Conservation (phyloP, 1,284 basidiomycete genomes). For the Prillingera fragicola region DNA sequence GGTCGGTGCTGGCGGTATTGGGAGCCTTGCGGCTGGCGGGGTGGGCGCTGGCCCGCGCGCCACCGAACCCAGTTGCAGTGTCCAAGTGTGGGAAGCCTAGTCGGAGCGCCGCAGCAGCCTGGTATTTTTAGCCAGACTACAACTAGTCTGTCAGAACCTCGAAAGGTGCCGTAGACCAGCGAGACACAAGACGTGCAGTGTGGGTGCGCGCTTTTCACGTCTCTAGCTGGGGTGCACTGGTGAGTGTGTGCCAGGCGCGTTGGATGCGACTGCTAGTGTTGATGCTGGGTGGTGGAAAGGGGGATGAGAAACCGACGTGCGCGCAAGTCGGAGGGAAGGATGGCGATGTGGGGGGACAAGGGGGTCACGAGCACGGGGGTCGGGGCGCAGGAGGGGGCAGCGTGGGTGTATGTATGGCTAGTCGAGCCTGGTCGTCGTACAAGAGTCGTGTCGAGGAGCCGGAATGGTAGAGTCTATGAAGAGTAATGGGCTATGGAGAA, state of each 20-base stretch:
- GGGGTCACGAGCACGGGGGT: not conserved
- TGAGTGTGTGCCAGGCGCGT: not conserved
- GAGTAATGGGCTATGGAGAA: too few species aligned
- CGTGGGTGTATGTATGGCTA: not conserved
- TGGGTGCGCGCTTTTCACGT: too few species aligned
- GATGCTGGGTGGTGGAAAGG: not conserved
- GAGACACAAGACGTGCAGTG: too few species aligned
- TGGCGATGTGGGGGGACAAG: too few species aligned
- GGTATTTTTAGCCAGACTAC: too few species aligned
- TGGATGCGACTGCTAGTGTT: not conserved
- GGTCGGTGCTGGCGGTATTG: too few species aligned
- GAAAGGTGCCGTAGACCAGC: too few species aligned
- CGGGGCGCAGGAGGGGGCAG: not conserved
- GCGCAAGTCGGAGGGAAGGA: not conserved
- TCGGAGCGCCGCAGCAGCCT: not conserved
- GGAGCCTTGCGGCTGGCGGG: not conserved
- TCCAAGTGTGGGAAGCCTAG: not conserved
- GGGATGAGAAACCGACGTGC: not conserved
- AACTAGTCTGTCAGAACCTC: too few species aligned
- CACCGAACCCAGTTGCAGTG: not conserved
- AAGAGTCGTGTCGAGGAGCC: not conserved
- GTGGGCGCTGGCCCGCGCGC: not conserved
- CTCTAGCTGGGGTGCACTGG: too few species aligned
- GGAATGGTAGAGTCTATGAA: too few species aligned
- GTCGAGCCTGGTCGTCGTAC: not conserved